phyloP scores from a whole-genome alignment of 1,284 basidiomycete species.

The Mycosarcoma mackinlayi region DNA sequence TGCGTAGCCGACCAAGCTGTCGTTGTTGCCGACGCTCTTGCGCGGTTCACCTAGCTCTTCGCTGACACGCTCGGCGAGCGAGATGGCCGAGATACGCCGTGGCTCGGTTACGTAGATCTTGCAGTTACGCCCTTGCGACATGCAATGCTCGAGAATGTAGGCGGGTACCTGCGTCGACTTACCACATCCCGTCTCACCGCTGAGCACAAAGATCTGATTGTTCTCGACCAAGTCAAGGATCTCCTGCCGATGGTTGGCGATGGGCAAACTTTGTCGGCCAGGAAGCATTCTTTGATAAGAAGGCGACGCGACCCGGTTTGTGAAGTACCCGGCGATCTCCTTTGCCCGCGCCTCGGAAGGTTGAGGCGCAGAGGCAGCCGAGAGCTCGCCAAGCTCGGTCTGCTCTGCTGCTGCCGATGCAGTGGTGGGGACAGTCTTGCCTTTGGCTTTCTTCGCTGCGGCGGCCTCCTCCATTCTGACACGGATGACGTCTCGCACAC shows the following conservation, averaged over 20 bases:
- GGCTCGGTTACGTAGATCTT: constrained; percentile 97
- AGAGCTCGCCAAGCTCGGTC: constrained; percentile 45
- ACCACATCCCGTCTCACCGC: constrained; percentile 97
- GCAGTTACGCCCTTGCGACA: constrained; percentile 83
- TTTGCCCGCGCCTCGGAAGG: constrained; percentile 37
- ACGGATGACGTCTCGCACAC: constrained; percentile 75
- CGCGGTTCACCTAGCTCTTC: constrained; percentile 88
- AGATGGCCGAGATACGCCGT: constrained; percentile 94
- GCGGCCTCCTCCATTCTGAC: constrained; percentile 71
- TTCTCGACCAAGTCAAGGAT: constrained; percentile 80
- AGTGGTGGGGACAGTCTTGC: constrained; percentile 19
- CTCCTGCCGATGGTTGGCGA: constrained; percentile 82
- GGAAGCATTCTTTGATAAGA: constrained; percentile 86
- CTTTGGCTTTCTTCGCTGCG: constrained; percentile 43
- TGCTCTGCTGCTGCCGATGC: constrained; percentile 27
- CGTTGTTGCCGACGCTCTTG: constrained; percentile 80
- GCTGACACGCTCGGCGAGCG: constrained; percentile 94
- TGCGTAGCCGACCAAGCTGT: constrained; percentile 91
- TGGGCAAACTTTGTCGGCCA: constrained; percentile 84
- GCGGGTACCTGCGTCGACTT: constrained; percentile 97
- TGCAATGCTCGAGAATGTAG: constrained; percentile 91
- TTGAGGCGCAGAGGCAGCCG: constrained; percentile 36
- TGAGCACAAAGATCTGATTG: constrained; percentile 90
- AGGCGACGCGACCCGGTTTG: constrained; percentile 29
- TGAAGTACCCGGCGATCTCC: constrained; percentile 42